phyloP scores from a whole-genome alignment of 768 basidiomycete species.

The Galerina sulciceps region DNA sequence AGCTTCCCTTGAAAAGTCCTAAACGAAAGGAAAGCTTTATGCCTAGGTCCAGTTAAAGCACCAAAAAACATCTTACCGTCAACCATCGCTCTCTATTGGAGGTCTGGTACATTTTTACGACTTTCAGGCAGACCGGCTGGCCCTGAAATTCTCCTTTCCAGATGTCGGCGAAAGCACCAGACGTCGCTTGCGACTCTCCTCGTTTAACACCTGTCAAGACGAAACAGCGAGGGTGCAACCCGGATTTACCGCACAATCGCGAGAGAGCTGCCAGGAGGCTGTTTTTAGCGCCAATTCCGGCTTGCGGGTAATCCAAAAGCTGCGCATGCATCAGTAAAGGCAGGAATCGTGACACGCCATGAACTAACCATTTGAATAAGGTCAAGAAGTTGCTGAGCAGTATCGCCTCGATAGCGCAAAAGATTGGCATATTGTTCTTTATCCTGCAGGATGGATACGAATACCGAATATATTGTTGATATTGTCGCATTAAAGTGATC shows the following conservation, averaged over 20 bases:
- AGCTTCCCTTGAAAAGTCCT: slow-evolving; percentile 34
- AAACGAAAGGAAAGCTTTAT: neutral
- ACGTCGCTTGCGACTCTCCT: slow-evolving; percentile 7
- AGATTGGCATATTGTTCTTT: slow-evolving; percentile 4
- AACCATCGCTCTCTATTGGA: slow-evolving; percentile 19
- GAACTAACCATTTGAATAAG: slow-evolving; percentile 29
- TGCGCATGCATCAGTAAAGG: neutral
- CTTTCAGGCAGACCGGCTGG: slow-evolving; percentile 28
- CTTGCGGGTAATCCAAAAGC: slow-evolving; percentile 21
- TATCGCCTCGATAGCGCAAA: slow-evolving; percentile 7
- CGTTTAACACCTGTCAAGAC: slow-evolving; percentile 17
- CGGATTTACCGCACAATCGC: slow-evolving; percentile 27
- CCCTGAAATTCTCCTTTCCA: slow-evolving; percentile 24
- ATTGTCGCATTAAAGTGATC: slow-evolving; percentile 10
- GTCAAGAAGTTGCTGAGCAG: slow-evolving; percentile 22
- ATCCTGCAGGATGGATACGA: slow-evolving; percentile 11
- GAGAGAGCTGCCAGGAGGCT: slow-evolving; percentile 22
- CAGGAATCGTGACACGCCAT: neutral
- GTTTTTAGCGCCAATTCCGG: slow-evolving; percentile 12
- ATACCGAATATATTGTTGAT: slow-evolving; percentile 9
- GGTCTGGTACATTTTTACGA: slow-evolving; percentile 27
- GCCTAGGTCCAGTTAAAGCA: neutral
- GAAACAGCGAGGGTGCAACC: slow-evolving; percentile 31
- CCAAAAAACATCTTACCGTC: slow-evolving; percentile 22
- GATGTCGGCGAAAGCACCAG: slow-evolving; percentile 33